Evolutionary conservation across 345 rosid genomes (phyloP).

Genomic region (Murraya paniculata): DNA sequence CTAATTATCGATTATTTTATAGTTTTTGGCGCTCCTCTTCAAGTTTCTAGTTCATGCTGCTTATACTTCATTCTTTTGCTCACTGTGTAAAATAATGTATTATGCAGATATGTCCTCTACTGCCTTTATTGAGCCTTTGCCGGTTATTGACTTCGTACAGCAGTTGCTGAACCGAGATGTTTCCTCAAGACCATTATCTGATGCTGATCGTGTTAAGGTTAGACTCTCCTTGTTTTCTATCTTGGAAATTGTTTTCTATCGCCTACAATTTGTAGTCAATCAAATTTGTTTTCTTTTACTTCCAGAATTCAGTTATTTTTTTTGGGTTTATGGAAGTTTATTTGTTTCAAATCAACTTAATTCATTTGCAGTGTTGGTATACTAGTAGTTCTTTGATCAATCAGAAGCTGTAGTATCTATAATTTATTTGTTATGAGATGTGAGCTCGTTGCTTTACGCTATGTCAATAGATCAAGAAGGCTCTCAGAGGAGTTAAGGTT

Average conservation of each 20-base stretch:
- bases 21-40: not conserved
- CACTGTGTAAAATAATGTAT: not conserved
- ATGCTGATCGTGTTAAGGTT: constrained; percentile 96
- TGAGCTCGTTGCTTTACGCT: not conserved
- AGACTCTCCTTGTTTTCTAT: constrained; percentile 6
- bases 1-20: constrained; percentile 6
- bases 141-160: constrained; percentile 71
- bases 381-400: not conserved
- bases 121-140: constrained; percentile 89
- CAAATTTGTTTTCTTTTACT: not conserved
- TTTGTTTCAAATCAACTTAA: not conserved
- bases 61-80: not conserved
- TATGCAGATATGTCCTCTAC: constrained; percentile 91
- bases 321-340: not conserved
- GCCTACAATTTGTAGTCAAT: not conserved
- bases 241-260: not conserved
- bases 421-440: not conserved
- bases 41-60: not conserved
- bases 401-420: not conserved
- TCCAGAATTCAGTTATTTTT: not conserved
- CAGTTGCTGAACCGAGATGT: constrained; percentile 70
- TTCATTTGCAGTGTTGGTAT: not conserved
- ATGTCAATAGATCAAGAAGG: constrained; percentile 73
- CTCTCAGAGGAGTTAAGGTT: constrained; percentile 87
- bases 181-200: constrained; percentile 68